Percentiles rank a stretch among this genome's conserved stretches.
These are phyloP conservation scores for Nicotiana noctiflora DNA, from an alignment of 257 asterid genomes.

Conservation along the genomic window DNA sequence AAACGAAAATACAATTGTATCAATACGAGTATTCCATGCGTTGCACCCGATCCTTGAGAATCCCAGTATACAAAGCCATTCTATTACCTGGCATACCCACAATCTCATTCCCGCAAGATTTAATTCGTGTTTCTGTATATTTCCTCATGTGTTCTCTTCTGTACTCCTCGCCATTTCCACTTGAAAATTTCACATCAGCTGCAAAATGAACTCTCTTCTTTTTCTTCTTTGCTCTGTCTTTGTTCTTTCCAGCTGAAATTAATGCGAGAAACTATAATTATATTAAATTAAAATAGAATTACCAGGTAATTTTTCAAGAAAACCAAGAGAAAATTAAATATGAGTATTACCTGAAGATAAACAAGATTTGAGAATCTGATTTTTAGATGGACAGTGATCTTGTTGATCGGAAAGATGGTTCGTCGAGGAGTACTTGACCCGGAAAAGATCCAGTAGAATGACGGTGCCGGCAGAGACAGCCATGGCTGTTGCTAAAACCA, in stretches of 20 bases:
- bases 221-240: slow-evolving; percentile 23
- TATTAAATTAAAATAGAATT: background rate
- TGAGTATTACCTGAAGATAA: slow-evolving; percentile 47
- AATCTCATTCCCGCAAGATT: slow-evolving; percentile 28
- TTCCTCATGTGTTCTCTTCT: slow-evolving; percentile 25
- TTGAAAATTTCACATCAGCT: slow-evolving; percentile 58
- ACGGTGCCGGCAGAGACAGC: slow-evolving; percentile 82
- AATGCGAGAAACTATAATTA: background rate
- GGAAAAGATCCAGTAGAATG: slow-evolving; percentile 50
- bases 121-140: slow-evolving; percentile 1
- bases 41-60: slow-evolving; percentile 63
- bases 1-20: background rate
- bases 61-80: slow-evolving; percentile 64
- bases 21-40: slow-evolving; percentile 26
- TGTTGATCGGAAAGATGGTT: slow-evolving; percentile 6
- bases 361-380: slow-evolving; percentile 40
- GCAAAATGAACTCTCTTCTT: slow-evolving; percentile 64
- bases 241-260: slow-evolving; percentile 26
- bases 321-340: background rate
- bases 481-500: slow-evolving; percentile 83
- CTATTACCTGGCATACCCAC: slow-evolving; percentile 58
- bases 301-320: background rate
- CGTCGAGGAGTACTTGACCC: slow-evolving; percentile 30
- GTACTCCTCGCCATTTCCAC: slow-evolving; percentile 47
- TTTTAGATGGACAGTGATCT: background rate